phyloP scores from a whole-genome alignment of 2,329 filamentous ascomycete species.

The Talaromyces sp. region DNA sequence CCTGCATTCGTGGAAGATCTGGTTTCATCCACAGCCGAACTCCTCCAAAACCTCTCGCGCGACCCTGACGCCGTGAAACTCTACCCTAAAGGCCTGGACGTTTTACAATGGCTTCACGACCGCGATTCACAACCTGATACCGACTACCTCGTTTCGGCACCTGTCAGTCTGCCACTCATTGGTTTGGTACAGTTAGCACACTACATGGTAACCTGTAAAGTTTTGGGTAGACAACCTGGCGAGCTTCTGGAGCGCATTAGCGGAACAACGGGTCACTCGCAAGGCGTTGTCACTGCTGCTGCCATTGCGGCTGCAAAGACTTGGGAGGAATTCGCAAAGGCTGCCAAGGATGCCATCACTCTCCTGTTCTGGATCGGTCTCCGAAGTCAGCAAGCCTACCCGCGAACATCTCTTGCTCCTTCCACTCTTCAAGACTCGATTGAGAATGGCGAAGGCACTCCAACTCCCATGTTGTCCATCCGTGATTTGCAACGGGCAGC shows the following conservation, averaged over 20 bases:
- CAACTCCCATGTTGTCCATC: slow-evolving; percentile 97
- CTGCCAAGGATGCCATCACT: slow-evolving; percentile 75
- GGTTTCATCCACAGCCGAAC: slow-evolving; percentile 73
- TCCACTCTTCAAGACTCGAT: slow-evolving; percentile 87
- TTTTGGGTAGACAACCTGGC: slow-evolving; percentile 83
- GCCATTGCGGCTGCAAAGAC: slow-evolving; percentile 85
- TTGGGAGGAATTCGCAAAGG: slow-evolving; percentile 87
- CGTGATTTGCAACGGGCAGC: slow-evolving; percentile 83
- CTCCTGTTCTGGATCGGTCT: slow-evolving; percentile 99
- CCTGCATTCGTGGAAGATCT: slow-evolving; percentile 85
- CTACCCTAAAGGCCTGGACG: slow-evolving; percentile 93
- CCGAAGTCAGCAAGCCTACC: slow-evolving; percentile 95
- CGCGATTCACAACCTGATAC: slow-evolving; percentile 86
- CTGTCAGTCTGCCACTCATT: slow-evolving; percentile 93
- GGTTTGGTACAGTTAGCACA: slow-evolving; percentile 94
- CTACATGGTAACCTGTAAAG: slow-evolving; percentile 90
- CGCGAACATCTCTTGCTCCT: slow-evolving; percentile 87
- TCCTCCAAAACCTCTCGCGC: slow-evolving; percentile 79
- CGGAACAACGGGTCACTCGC: slow-evolving; percentile 92
- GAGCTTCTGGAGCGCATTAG: slow-evolving; percentile 78
- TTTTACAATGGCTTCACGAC: slow-evolving; percentile 89
- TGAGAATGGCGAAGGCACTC: slow-evolving; percentile 89
- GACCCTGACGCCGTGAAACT: slow-evolving; percentile 89
- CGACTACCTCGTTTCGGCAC: slow-evolving; percentile 90
- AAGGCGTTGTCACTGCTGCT: slow-evolving; percentile 90